Base-by-base conservation (phyloP, 352 stramenopile genomes). In the Globisporangium emineosum region DNA sequence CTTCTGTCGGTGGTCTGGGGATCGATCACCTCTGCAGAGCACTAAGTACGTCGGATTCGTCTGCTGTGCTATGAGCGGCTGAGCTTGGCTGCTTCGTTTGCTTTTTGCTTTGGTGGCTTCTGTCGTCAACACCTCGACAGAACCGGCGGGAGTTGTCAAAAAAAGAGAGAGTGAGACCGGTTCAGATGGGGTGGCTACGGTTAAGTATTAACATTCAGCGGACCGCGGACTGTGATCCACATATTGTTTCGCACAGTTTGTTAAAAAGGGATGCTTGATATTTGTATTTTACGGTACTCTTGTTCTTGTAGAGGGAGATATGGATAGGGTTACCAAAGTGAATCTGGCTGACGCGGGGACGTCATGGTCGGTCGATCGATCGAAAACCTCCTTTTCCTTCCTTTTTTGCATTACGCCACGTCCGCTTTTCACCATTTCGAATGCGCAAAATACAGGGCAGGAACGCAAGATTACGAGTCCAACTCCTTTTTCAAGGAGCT, bases 101-200 rank as follows among this genome's bases (percentile, higher is more conserved):
- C 40, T 47, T n/a, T n/a, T n/a, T n/a, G n/a, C n/a, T n/a, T n/a
- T 55, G 49, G 49, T 55, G 49, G 49, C 15, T 27, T 55, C 49
- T 47, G 49, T 55, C 49, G 49, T 54, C 49, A 55, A 55, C 21
- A 55, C 21, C n/a, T n/a, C 21, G 49, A 55, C 49, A 27, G 49
- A 55, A 55, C 15, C 9, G 3, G 40, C 40, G 17, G 17, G 17
- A 47, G 40, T 47, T 47, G 40, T 47, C 40, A 47, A 47, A 47
- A 45, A 21, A 23, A 32, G 29, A 32, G 40, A 47, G 17, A 47
- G 17, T 12, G 40, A 47, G 40, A 47, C 40, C 40, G 40, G 40
- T 47, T 47, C 40, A 47, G 29, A 23, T 7, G n/a, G 23, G 40
- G 40, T 47, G 40, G 40, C 17, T 47, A 23, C 40, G 40, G 40